phyloP scores from a whole-genome alignment of 1,139 yeast genomes.

The Kodamaea anthophila region DNA sequence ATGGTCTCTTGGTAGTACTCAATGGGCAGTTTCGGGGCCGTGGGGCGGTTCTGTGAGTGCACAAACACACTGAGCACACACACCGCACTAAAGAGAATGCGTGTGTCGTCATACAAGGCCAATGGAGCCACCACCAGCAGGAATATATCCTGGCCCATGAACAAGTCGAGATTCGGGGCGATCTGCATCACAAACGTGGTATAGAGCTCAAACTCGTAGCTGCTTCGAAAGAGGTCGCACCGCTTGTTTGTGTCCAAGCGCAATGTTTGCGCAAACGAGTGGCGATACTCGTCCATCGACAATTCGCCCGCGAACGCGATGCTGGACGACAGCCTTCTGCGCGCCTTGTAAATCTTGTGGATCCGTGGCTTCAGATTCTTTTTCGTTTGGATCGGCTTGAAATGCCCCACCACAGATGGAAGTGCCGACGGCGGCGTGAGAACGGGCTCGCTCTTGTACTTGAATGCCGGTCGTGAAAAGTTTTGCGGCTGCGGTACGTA shows the following conservation, averaged over 20 bases:
- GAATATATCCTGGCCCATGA: conserved; percentile 25
- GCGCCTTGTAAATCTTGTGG: conserved; percentile 20
- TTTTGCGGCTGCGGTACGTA: conserved; percentile 4
- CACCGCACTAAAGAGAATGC: conserved; percentile 30
- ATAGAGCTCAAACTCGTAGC: conserved; percentile 25
- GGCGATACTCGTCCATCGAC: conserved; percentile 21
- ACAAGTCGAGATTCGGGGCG: conserved; percentile 26
- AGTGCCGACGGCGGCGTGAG: conserved; percentile 3
- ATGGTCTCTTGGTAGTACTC: conserved; percentile 34
- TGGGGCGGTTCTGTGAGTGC: conserved; percentile 24
- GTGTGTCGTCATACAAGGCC: conserved; percentile 34
- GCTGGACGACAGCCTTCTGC: conserved; percentile 5
- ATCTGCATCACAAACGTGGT: conserved; percentile 28
- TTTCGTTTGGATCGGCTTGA: conserved; percentile 34
- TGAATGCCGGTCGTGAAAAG: conserved; percentile 4
- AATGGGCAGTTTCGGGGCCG: conserved; percentile 22
- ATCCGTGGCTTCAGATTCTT: conserved; percentile 32
- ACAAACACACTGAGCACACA: conserved; percentile 32
- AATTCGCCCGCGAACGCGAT: conserved; percentile 15
- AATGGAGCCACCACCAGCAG: conserved; percentile 28
- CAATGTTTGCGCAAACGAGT: conserved; percentile 21
- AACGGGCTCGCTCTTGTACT: conserved; percentile 10
- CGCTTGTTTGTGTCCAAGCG: conserved; percentile 11
- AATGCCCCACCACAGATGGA: conserved; percentile 12
- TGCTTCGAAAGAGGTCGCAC: conserved; percentile 15